Evolutionary conservation across 202 grass and related monocot genomes (phyloP), one percentile per base, ranked within the genome.

Genomic region (Brachypodium distachyon): DNA sequence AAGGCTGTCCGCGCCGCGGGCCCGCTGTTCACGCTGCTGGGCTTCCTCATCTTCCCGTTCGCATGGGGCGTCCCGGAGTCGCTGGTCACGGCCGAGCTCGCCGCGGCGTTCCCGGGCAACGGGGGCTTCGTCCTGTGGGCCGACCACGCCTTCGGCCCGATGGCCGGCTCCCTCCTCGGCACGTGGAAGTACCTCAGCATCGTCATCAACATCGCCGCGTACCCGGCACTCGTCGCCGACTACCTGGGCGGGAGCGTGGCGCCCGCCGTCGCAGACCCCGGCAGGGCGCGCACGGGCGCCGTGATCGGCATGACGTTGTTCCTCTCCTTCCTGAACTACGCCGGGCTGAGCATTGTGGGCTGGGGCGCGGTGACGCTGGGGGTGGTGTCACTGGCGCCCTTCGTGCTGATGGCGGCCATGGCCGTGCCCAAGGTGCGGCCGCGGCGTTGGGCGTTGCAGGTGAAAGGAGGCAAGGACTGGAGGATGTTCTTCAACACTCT

Each of bases 101-200:
- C 70, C 28, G n/a, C 83, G 27, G 77, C 81, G 38, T 73, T 87
- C 21, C 83, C 79, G 3, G 87, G 81, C 29, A 83, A 87, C 70
- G 87, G 87, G 11, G 83, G 83, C 13, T 86, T 84, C 79, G 87
- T 90, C 10, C 26, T 61, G 0, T 90, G 87, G 87, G 87, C 81
- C 19, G 83, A 80, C 39, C 64, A 40, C 6, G 87, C 83, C 9
- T 86, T 90, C 62, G 83, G 87, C 34, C 87, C 83, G 33, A 70
- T 90, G n/a, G 79, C 73, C 11, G 79, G 87, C 3, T 90, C 42
- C 33, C 79, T 85, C 0, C 82, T 85, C 11, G 87, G 87, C 72
- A 72, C 56, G 33, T 85, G 81, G 83, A 87, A 90, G 65, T 90
- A 84, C 67, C 61, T 90, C 19, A 90, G 87, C 80, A 57, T 84